phyloP scores from a whole-genome alignment of 2,329 filamentous ascomycete genomes.

The Aureobasidium lini region DNA sequence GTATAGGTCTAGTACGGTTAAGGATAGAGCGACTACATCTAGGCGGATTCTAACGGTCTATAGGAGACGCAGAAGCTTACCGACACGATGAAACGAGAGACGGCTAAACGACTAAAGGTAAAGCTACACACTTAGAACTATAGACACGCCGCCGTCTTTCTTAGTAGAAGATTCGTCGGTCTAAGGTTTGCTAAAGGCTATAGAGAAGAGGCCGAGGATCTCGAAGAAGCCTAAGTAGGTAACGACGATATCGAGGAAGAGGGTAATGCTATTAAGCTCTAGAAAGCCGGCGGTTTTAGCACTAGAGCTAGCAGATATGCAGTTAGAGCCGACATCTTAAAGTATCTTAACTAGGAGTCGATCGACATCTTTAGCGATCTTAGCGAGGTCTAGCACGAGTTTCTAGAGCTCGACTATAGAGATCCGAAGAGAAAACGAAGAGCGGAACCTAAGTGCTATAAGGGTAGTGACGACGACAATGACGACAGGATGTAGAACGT shows the following conservation, averaged over 20 bases:
- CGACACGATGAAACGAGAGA: neutral
- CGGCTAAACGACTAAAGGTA: neutral
- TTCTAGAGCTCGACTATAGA: neutral
- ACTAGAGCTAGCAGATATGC: neutral
- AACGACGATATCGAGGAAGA: neutral
- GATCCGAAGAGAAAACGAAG: neutral
- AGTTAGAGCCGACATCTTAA: neutral
- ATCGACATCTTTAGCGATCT: constrained; percentile 1
- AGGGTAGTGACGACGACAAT: neutral
- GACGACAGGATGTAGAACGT: neutral
- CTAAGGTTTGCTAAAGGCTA: neutral
- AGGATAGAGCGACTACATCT: neutral
- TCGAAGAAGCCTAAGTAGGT: neutral
- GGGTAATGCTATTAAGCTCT: neutral
- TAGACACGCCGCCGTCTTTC: neutral
- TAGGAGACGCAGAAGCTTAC: neutral
- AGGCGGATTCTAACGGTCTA: neutral
- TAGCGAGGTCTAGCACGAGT: neutral
- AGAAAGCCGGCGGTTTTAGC: neutral
- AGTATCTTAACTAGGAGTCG: neutral
- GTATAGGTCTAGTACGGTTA: neutral
- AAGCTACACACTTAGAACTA: neutral
- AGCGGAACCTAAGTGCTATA: neutral
- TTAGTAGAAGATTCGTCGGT: neutral
- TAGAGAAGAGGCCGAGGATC: neutral